Evolutionary conservation across 495 filamentous ascomycete genomes (phyloP), one percentile per base, ranked within the genome.

Genomic region (Glarea lozoyensis): DNA sequence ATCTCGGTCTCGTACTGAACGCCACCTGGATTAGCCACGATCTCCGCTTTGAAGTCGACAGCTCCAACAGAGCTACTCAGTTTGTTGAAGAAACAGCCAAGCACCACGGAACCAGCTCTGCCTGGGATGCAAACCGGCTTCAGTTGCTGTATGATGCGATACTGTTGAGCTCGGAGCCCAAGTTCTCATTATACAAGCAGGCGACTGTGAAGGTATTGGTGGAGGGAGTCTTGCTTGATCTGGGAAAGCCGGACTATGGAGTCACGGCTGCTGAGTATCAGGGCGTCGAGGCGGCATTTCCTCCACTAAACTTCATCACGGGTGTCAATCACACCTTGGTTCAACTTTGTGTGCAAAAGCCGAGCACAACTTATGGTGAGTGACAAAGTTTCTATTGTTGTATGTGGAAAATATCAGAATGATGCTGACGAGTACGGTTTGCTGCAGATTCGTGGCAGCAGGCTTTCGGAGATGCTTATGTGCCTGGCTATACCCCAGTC

Each of bases 121-220:
- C 52, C 32, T 68, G 62, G 62, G 57, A 63, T 47, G 52, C 52
- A 2, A 52, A 62, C 45, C 54, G 64, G 10, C 40, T 62, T 12
- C 65, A 68, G 54, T 48, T 67, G 1, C 60, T 69, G n/a, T 68
- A 54, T 52, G 65, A 70, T 33, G 50, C 54, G 25, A 63, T 68
- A 34, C 59, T 65, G 19, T 56, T 69, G 23, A 66, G 67, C 52
- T 61, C 60, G 30, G 58, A 57, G 40, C 43, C 52, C 16, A 53
- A 45, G 30, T 57, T 68, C 36, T 56, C 44, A 27, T 37, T 54
- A 48, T 63, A 60, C 50, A 70, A 69, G 50, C 49, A 70, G 49
- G 29, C 53, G 18, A 61, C 61, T 49, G 67, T 70, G 10, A 35
- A 37, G 20, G 18, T 59, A 3, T 55, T 57, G 15, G 53, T 51